phyloP scores from a whole-genome alignment of 352 stramenopile species.

The Globisporangium heterothallicum region DNA sequence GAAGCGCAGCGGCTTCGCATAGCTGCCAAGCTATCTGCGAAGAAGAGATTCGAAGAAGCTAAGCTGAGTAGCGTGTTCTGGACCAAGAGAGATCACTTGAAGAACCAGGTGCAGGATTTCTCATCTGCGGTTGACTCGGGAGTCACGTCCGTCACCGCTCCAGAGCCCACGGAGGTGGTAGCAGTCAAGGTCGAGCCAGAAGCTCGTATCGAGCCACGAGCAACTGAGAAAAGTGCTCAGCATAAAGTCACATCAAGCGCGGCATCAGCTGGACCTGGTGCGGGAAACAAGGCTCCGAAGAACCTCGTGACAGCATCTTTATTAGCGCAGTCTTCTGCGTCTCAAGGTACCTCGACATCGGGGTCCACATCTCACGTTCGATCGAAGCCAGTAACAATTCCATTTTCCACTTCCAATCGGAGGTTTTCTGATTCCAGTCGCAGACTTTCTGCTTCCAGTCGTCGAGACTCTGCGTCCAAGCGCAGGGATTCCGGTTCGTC shows the following conservation, averaged over 20 bases:
- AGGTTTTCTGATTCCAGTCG: conserved; percentile 10
- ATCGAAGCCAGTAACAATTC: conserved; percentile 6
- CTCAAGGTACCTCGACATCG: neutral
- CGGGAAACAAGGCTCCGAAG: neutral
- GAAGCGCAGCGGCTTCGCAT: conserved; percentile 62
- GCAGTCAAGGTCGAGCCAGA: conserved; percentile 7
- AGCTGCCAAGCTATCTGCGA: conserved; percentile 58
- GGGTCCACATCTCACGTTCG: neutral
- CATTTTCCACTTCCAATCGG: conserved; percentile 9
- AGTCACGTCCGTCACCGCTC: neutral
- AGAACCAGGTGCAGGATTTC: conserved; percentile 24
- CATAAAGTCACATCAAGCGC: neutral
- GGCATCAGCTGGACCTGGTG: neutral
- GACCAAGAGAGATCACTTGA: conserved; percentile 51
- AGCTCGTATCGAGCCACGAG: neutral
- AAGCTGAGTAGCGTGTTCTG: conserved; percentile 62
- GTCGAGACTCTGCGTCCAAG: conserved; percentile 4
- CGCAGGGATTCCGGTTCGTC: conserved; percentile 45
- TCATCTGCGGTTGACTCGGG: too few relatives aligned
- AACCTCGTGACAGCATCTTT: neutral
- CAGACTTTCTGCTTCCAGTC: conserved; percentile 7
- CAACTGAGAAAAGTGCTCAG: neutral
- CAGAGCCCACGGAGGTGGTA: neutral
- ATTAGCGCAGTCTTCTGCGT: neutral
- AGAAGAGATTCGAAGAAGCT: conserved; percentile 72